Evolutionary conservation across 805 yeast species (phyloP).

Genomic region (Spathaspora gorwiae): DNA sequence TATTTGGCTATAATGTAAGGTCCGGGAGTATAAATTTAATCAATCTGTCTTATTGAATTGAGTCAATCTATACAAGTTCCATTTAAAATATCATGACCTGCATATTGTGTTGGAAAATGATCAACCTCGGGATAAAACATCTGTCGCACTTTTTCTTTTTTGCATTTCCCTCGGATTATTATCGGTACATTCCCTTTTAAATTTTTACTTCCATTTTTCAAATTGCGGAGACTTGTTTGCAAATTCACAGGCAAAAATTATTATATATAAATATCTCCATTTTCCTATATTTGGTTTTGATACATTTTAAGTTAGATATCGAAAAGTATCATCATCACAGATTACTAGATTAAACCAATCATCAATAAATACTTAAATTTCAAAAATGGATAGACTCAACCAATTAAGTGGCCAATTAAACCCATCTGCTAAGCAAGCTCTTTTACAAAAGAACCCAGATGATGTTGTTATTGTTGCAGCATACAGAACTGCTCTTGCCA

Average conservation of each 20-base stretch:
- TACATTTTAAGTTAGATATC: background rate
- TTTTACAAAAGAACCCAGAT: conserved; percentile 61
- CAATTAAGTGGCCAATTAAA: conserved; percentile 42
- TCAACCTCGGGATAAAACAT: background rate
- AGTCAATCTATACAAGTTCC: no score
- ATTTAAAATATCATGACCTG: no score
- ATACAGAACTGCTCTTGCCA: conserved; percentile 84
- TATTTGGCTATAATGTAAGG: no score
- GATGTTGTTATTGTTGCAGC: conserved; percentile 92
- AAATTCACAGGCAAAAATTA: background rate
- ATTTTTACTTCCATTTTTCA: background rate
- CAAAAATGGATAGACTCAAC: conserved; percentile 41
- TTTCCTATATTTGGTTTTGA: background rate
- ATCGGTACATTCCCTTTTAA: background rate
- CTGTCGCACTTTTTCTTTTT: background rate
- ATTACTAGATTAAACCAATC: background rate
- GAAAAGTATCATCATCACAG: no score
- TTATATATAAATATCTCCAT: background rate
- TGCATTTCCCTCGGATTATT: background rate
- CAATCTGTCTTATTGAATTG: no score
- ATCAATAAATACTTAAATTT: background rate
- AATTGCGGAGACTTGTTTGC: background rate
- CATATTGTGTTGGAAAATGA: no score
- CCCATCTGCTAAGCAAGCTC: conserved; percentile 37
- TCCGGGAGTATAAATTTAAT: no score